A percentile compares a stretch with the other conserved stretches of the same genome.
phyloP scores from a whole-genome alignment of 768 basidiomycete genomes.

The Agaricus bisporus region DNA sequence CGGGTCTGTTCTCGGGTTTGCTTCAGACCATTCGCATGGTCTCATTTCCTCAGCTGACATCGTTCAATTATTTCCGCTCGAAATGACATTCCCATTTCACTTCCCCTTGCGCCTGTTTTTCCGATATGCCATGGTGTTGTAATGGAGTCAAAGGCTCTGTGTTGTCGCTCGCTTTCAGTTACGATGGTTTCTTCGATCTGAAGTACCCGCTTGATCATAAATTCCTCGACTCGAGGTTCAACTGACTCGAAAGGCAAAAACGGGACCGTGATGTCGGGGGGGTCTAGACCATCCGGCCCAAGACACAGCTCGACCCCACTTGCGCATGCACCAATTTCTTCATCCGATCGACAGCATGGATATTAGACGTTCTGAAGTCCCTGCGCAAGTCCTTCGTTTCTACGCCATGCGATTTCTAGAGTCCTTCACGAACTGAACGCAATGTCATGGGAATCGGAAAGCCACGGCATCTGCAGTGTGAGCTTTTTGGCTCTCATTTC shows the following conservation, averaged over 20 bases:
- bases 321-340: not conserved
- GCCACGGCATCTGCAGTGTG: not conserved
- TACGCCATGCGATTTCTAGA: not conserved
- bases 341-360: not conserved
- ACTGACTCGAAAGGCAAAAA: not conserved
- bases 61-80: no score
- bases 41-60: not conserved
- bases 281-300: not conserved
- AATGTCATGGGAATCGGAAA: slow-evolving; percentile 4
- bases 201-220: not conserved
- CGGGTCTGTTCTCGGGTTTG: not conserved
- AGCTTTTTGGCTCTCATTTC: not conserved
- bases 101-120: not conserved
- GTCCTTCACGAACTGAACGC: not conserved
- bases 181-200: not conserved
- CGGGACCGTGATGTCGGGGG: not conserved
- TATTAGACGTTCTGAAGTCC: not conserved
- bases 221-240: not conserved
- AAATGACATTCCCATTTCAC: not conserved
- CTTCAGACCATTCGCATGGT: not conserved
- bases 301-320: not conserved
- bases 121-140: not conserved
- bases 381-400: not conserved
- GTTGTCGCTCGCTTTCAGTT: no score
- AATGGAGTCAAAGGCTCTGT: slow-evolving; percentile 2